Evolutionary conservation across 495 filamentous ascomycete species (phyloP).

Genomic region (Penicillium coffeae): DNA sequence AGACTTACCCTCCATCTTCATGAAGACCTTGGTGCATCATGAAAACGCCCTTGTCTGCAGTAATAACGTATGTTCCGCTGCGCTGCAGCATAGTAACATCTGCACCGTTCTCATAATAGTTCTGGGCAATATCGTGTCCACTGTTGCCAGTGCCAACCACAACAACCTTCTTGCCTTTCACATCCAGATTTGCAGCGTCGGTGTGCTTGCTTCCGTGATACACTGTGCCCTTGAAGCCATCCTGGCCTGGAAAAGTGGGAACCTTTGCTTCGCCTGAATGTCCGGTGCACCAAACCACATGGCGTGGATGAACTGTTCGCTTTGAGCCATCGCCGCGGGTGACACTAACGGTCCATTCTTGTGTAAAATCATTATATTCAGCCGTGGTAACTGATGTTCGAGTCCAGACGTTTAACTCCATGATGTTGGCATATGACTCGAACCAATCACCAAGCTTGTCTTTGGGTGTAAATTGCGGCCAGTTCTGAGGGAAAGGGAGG

Average conservation of each 20-base stretch:
- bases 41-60: slow-evolving; percentile 53
- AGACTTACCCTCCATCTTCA: slow-evolving; percentile 50
- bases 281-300: slow-evolving; percentile 49
- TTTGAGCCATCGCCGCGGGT: slow-evolving; percentile 38
- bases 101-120: slow-evolving; percentile 71
- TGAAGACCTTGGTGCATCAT: slow-evolving; percentile 57
- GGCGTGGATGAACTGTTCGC: slow-evolving; percentile 40
- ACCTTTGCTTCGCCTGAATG: slow-evolving; percentile 48
- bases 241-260: slow-evolving; percentile 42
- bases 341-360: slow-evolving; percentile 59
- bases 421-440: slow-evolving; percentile 63
- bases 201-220: slow-evolving; percentile 44
- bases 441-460: slow-evolving; percentile 79
- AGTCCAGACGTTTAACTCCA: slow-evolving; percentile 76
- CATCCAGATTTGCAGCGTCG: slow-evolving; percentile 32
- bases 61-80: slow-evolving; percentile 69
- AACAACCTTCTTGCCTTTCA: slow-evolving; percentile 63
- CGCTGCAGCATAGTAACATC: slow-evolving; percentile 79
- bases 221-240: slow-evolving; percentile 43
- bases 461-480: slow-evolving; percentile 70
- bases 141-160: slow-evolving; percentile 81
- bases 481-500: slow-evolving; percentile 63
- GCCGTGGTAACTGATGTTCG: slow-evolving; percentile 48
- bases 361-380: slow-evolving; percentile 48
- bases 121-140: slow-evolving; percentile 79